Evolutionary conservation across 352 stramenopile genomes (phyloP).

Genomic region (Pythium coloratum): DNA sequence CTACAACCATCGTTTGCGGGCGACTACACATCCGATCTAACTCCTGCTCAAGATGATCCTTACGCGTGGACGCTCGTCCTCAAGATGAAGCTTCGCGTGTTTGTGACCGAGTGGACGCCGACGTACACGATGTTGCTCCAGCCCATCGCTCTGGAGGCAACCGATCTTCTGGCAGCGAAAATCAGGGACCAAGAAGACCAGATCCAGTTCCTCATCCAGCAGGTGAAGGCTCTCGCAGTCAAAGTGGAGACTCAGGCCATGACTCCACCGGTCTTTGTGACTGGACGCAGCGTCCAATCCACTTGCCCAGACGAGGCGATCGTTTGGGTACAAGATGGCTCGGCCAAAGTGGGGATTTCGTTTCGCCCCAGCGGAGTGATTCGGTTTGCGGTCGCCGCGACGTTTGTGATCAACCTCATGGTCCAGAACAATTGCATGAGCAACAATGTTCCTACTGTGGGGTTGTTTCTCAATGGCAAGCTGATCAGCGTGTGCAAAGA

Average conservation of each 20-base stretch:
- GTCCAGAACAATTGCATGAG: background rate
- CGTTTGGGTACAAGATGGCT: background rate
- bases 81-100: slow-evolving; percentile 9
- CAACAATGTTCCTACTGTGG: background rate
- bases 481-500: background rate
- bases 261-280: background rate
- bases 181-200: slow-evolving; percentile 22
- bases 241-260: background rate
- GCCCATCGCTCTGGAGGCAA: slow-evolving; percentile 5
- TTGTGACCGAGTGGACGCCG: slow-evolving; percentile 6
- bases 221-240: background rate
- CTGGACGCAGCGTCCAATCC: background rate
- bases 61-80: background rate
- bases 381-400: background rate
- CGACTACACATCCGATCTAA: background rate
- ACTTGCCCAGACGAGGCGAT: background rate
- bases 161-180: slow-evolving; percentile 13
- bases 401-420: background rate
- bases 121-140: slow-evolving; percentile 18
- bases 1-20: background rate
- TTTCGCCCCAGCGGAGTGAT: background rate
- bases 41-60: background rate
- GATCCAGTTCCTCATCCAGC: background rate
- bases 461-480: background rate
- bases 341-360: background rate